Evolutionary conservation across 2,329 filamentous ascomycete genomes (phyloP).

Genomic region (Alternaria rosae): DNA sequence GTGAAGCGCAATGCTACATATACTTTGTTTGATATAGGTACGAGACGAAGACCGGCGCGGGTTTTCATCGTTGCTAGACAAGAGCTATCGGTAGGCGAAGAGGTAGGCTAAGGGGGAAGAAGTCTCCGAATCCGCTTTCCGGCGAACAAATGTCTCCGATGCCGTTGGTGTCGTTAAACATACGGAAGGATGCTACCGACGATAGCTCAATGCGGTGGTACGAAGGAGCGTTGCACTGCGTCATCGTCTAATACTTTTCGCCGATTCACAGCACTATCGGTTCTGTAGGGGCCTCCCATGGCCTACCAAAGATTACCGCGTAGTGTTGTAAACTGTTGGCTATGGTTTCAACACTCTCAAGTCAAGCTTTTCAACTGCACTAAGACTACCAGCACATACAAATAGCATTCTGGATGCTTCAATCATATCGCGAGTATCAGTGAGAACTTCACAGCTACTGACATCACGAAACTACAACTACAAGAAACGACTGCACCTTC

Average conservation of each 20-base stretch:
- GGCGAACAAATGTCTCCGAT: constrained; percentile 6
- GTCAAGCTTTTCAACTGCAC: background rate
- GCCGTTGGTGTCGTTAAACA: background rate
- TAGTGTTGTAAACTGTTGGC: background rate
- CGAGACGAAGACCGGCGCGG: background rate
- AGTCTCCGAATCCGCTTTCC: constrained; percentile 7
- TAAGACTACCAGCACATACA: rapidly evolving
- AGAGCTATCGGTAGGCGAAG: background rate
- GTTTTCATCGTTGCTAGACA: background rate
- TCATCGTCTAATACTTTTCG: background rate
- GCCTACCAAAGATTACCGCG: background rate
- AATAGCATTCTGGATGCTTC: background rate
- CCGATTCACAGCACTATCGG: background rate
- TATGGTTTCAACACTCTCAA: rapidly evolving
- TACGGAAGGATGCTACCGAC: background rate
- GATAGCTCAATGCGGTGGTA: constrained; percentile 17
- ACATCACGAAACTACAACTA: background rate
- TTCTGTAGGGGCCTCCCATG: background rate
- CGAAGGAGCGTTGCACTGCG: background rate
- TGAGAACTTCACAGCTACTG: background rate
- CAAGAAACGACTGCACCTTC: background rate
- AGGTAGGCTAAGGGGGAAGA: background rate
- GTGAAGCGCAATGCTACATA: constrained; percentile 12
- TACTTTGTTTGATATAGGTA: constrained; percentile 16
- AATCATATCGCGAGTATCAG: background rate